Conservation (phyloP, 1,139 yeast species). For the Eremothecium coryli region DNA sequence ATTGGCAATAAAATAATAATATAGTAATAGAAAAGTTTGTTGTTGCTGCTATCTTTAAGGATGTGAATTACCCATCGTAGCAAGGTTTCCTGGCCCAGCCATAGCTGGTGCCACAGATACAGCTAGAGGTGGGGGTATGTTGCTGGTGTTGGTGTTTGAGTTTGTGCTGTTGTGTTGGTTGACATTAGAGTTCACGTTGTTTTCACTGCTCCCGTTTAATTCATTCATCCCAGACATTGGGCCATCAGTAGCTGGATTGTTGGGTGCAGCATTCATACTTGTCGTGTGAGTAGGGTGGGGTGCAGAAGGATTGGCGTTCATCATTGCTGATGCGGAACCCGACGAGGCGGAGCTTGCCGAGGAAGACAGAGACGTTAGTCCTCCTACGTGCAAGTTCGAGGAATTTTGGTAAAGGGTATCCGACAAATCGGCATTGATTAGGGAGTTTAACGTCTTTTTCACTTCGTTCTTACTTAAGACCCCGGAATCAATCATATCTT, state of each 20-base stretch:
- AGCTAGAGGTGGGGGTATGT: slow-evolving; percentile 5
- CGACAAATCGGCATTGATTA: slow-evolving; percentile 13
- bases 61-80: slow-evolving; percentile 3
- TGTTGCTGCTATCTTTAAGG: no score
- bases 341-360: slow-evolving; percentile 4
- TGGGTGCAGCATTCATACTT: background rate
- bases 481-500: slow-evolving; percentile 22
- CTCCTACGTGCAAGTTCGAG: slow-evolving; percentile 1
- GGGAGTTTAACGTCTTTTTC: slow-evolving; percentile 22
- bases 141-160: background rate
- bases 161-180: background rate
- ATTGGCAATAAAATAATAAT: no score
- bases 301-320: background rate
- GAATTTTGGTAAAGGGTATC: slow-evolving; percentile 1
- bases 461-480: slow-evolving; percentile 26
- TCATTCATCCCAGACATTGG: background rate
- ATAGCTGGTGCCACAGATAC: slow-evolving; percentile 5
- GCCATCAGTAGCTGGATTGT: background rate
- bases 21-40: no score
- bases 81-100: slow-evolving; percentile 1
- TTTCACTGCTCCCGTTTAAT: background rate
- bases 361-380: slow-evolving; percentile 2
- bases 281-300: background rate
- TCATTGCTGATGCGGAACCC: background rate
- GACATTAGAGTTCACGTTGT: background rate